phyloP scores from a whole-genome alignment of 345 rosid species.

The Citrus unshiu region DNA sequence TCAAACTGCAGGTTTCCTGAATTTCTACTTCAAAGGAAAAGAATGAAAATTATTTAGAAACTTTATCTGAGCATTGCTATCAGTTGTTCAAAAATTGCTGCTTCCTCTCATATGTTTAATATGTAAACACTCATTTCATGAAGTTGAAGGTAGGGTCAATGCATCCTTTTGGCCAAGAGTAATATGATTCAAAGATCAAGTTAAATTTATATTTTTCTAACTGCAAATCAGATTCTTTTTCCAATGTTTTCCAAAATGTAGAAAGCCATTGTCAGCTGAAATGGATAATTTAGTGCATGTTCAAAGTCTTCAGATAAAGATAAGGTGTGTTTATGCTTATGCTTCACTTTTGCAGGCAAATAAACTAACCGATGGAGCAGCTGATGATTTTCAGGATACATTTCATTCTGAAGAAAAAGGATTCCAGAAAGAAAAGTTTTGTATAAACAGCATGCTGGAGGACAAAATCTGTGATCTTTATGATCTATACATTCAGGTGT shows the following conservation, averaged over 20 bases:
- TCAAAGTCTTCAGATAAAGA: neutral
- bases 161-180: neutral
- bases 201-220: neutral
- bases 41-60: neutral
- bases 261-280: neutral
- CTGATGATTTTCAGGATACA: constrained; percentile 17
- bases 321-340: constrained; percentile 3
- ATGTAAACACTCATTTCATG: neutral
- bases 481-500: constrained; percentile 34
- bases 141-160: neutral
- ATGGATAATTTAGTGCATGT: neutral
- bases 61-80: neutral
- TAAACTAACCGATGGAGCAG: constrained; percentile 14
- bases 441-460: constrained; percentile 27
- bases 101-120: neutral
- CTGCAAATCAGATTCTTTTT: neutral
- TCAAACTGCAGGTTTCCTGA: constrained; percentile 30
- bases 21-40: neutral
- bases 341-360: constrained; percentile 17
- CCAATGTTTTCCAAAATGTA: neutral
- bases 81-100: neutral
- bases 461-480: constrained; percentile 42
- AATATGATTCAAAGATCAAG: neutral
- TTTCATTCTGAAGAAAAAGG: constrained; percentile 18
- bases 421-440: constrained; percentile 8